Conservation (phyloP, 2,329 filamentous ascomycete species). For the Colletotrichum magnum region DNA sequence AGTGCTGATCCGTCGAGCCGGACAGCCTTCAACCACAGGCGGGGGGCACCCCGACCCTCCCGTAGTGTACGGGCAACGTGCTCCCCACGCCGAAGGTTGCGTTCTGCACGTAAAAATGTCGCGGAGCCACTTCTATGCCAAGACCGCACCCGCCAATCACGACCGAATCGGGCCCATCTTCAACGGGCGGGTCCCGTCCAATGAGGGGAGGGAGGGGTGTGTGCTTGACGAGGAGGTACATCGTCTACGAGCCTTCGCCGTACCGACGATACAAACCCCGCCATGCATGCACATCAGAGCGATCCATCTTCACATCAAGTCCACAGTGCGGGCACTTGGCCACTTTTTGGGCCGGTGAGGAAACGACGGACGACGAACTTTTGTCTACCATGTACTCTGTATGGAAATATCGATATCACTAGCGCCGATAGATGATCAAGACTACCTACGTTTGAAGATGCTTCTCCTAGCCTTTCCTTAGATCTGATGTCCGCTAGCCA, state of each 20-base stretch:
- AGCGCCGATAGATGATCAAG: no score
- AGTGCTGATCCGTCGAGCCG: conserved; percentile 3
- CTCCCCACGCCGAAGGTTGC: conserved; percentile 24
- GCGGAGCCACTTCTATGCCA: neutral
- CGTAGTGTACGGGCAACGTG: conserved; percentile 23
- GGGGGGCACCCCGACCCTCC: neutral
- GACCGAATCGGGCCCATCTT: neutral
- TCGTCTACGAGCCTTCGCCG: neutral
- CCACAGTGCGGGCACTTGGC: conserved; percentile 20
- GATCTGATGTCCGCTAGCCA: neutral
- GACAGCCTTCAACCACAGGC: no score
- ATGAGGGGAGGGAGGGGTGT: conserved; percentile 9
- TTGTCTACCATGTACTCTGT: no score
- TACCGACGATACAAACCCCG: conserved; percentile 5
- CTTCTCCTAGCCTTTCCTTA: neutral
- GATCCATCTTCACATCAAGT: neutral
- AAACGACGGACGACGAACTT: neutral
- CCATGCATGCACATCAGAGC: conserved; percentile 5
- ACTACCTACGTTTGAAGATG: neutral
- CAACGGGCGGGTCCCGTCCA: conserved; percentile 2
- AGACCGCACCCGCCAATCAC: neutral
- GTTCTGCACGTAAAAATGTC: conserved; percentile 24
- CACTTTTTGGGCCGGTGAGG: neutral
- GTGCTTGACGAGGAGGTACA: conserved; percentile 11
- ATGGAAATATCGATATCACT: no score